Evolutionary conservation across 345 rosid genomes (phyloP).

Genomic region (Erodium maritimum): DNA sequence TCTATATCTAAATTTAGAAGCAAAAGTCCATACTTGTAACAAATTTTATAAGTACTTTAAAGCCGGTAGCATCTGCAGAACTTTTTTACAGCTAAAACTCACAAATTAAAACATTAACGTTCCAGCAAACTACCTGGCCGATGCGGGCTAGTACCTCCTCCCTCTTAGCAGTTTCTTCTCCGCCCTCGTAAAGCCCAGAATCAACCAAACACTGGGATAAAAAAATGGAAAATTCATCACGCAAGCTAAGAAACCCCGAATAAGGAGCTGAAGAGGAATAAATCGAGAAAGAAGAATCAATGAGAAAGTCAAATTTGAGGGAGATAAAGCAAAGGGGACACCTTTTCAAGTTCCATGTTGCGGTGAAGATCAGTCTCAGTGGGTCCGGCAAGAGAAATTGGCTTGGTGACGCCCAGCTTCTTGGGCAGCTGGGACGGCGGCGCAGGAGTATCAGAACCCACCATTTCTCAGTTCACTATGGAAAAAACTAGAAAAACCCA

Average conservation of each 20-base stretch:
- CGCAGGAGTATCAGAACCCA: no score
- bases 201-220: conserved; percentile 46
- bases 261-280: conserved; percentile 4
- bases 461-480: no score
- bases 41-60: neutral
- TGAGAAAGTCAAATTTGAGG: no score
- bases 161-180: conserved; percentile 63
- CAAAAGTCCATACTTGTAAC: no score
- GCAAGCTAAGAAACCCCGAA: neutral
- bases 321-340: neutral
- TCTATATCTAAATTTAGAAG: no score
- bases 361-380: conserved; percentile 52
- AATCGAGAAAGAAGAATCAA: no score
- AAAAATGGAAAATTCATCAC: neutral
- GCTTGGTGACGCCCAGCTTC: conserved; percentile 59
- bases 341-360: conserved; percentile 63
- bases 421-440: no score
- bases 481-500: no score
- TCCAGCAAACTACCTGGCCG: conserved; percentile 33
- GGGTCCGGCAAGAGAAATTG: conserved; percentile 74
- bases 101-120: neutral
- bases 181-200: conserved; percentile 60
- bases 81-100: neutral
- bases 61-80: neutral
- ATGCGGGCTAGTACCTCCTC: conserved; percentile 56